phyloP scores from a whole-genome alignment of 192 early-diverging fungal species.

The Coemansia sp. region DNA sequence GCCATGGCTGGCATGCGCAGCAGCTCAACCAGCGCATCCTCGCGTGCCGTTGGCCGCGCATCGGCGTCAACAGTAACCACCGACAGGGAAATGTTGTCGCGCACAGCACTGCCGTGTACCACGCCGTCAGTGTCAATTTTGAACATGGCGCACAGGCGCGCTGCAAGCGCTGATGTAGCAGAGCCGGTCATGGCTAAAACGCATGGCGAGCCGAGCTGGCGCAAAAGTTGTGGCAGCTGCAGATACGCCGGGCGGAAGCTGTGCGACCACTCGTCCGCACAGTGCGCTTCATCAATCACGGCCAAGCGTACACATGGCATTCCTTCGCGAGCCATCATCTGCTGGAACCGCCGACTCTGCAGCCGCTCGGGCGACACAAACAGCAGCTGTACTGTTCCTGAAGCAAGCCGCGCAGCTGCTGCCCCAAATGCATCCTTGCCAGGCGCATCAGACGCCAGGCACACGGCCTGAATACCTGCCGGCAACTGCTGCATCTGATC shows the following conservation, averaged over 20 bases:
- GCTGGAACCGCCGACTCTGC: constrained; percentile 60
- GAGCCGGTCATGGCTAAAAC: constrained; percentile 77
- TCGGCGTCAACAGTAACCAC: constrained; percentile 51
- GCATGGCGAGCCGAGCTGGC: constrained; percentile 51
- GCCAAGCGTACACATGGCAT: constrained; percentile 62
- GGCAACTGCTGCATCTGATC: constrained; percentile 77
- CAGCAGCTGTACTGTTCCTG: constrained; percentile 62
- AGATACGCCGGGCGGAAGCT: constrained; percentile 76
- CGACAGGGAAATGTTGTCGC: constrained; percentile 64
- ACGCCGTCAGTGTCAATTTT: constrained; percentile 57
- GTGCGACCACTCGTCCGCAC: constrained; percentile 83
- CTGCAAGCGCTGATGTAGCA: constrained; percentile 58
- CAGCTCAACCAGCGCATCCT: constrained; percentile 57
- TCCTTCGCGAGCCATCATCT: constrained; percentile 47
- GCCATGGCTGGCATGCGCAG: constrained; percentile 57
- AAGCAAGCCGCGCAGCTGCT: constrained; percentile 39
- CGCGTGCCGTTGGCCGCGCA: constrained; percentile 45
- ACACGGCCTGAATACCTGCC: constrained; percentile 58
- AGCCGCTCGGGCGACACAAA: constrained; percentile 75
- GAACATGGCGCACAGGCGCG: constrained; percentile 62
- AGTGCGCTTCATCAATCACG: constrained; percentile 84
- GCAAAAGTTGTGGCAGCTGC: constrained; percentile 57
- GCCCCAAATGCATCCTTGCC: constrained; percentile 14
- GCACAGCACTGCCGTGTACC: constrained; percentile 55
- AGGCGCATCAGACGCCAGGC: constrained; percentile 57